Conservation (phyloP, 495 filamentous ascomycete species). For the Tuber umbilicatum region DNA sequence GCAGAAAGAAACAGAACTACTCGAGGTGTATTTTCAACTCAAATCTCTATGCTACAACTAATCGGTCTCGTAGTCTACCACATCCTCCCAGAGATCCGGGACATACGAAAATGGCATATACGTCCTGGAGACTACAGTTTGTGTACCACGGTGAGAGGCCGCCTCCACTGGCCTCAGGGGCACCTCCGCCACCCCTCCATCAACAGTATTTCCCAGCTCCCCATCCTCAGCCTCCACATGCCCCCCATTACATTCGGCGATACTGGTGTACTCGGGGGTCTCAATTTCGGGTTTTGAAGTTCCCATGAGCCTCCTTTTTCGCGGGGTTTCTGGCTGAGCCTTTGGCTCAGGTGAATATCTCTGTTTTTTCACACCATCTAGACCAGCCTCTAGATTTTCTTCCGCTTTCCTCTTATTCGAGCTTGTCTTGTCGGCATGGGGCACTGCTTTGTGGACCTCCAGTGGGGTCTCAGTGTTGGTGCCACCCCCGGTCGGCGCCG, state of each 20-base stretch:
- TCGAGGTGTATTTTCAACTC: neutral
- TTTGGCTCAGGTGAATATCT: neutral
- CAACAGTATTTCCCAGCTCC: neutral
- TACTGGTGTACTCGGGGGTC: neutral
- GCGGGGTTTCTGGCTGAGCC: neutral
- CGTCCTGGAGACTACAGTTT: neutral
- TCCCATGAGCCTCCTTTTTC: neutral
- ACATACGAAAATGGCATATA: neutral
- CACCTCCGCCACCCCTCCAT: neutral
- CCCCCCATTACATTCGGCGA: neutral
- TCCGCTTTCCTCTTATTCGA: neutral
- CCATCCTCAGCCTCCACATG: neutral
- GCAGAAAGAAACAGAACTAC: neutral
- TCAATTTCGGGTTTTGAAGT: neutral
- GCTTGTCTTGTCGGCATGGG: neutral
- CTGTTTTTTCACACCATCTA: neutral
- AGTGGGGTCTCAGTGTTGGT: neutral
- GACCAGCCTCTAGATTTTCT: neutral
- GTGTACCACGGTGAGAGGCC: neutral
- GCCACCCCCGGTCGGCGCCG: neutral
- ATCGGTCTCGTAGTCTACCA: neutral
- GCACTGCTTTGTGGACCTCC: neutral
- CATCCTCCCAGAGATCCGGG: neutral
- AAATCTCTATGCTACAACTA: neutral
- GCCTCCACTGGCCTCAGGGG: neutral